phyloP scores from a whole-genome alignment of 176 grass and related monocot species.

The Oryza glaberrima region DNA sequence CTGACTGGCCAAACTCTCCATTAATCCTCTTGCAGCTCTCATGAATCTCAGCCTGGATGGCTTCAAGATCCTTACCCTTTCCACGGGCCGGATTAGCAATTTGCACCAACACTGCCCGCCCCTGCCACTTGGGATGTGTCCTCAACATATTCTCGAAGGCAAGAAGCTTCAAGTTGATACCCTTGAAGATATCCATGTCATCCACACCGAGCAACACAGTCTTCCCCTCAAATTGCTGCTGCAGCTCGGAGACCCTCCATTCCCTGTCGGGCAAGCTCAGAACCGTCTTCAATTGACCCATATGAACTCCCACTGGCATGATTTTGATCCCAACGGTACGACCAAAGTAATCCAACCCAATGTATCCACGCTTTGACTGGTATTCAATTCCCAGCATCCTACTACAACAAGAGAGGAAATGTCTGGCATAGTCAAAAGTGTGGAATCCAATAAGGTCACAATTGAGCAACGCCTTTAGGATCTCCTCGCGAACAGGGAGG shows the following conservation, averaged over 20 bases:
- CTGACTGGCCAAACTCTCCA: constrained; percentile 59
- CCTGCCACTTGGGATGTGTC: constrained; percentile 84
- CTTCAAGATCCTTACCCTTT: constrained; percentile 72
- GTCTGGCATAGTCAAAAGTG: constrained; percentile 95
- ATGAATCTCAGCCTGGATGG: constrained; percentile 73
- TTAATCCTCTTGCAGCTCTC: constrained; percentile 82
- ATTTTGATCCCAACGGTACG: constrained; percentile 98
- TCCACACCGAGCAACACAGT: constrained; percentile 89
- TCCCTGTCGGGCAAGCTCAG: constrained; percentile 73
- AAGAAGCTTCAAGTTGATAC: constrained; percentile 94
- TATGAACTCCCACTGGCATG: constrained; percentile 94
- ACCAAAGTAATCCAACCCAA: constrained; percentile 96
- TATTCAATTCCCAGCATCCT: constrained; percentile 98
- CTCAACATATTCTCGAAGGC: constrained; percentile 92
- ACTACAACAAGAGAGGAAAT: constrained; percentile 98
- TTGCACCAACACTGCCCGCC: constrained; percentile 83
- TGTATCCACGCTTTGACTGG: constrained; percentile 95
- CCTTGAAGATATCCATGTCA: constrained; percentile 99
- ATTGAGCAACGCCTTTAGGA: constrained; percentile 88
- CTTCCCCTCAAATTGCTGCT: constrained; percentile 78
- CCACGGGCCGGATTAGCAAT: constrained; percentile 85
- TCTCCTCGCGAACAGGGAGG: constrained; percentile 95
- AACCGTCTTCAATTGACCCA: constrained; percentile 77
- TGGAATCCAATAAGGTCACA: constrained; percentile 99
- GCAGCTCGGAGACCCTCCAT: constrained; percentile 68